phyloP scores from a whole-genome alignment of 371 early-diverging fungal genomes.

The Mortierella sp. region DNA sequence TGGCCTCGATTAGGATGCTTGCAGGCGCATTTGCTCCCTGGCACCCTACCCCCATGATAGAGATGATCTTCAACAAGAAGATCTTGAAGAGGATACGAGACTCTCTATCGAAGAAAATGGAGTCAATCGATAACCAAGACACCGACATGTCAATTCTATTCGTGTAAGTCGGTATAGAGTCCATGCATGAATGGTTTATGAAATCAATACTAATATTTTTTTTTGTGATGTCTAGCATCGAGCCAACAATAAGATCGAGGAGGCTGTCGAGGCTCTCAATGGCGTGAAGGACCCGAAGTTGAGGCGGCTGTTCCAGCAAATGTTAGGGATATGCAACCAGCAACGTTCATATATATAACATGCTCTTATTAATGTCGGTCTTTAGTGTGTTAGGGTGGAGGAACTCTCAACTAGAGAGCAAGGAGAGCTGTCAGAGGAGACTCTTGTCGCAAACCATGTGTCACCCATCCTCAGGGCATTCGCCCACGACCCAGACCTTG shows the following conservation, averaged over 20 bases:
- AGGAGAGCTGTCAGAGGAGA: slow-evolving; percentile 13
- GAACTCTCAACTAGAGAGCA: slow-evolving; percentile 13
- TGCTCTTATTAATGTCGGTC: neutral
- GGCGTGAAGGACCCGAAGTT: slow-evolving; percentile 13
- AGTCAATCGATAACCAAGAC: slow-evolving; percentile 20
- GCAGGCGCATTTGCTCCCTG: slow-evolving; percentile 24
- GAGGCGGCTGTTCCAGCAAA: slow-evolving; percentile 18
- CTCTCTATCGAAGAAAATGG: slow-evolving; percentile 17
- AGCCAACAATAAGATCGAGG: slow-evolving; percentile 4
- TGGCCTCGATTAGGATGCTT: slow-evolving; percentile 14
- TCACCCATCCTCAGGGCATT: slow-evolving; percentile 20
- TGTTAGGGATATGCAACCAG: slow-evolving; percentile 8
- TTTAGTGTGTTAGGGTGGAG: slow-evolving; percentile 14
- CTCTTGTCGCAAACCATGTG: slow-evolving; percentile 15
- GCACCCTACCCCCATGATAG: slow-evolving; percentile 18
- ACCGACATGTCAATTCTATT: slow-evolving; percentile 4
- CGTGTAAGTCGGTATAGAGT: slow-evolving; percentile 10
- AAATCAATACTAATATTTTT: slow-evolving; percentile 8
- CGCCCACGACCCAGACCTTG: slow-evolving; percentile 15
- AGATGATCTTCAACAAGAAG: slow-evolving; percentile 10
- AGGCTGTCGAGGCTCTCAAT: slow-evolving; percentile 12
- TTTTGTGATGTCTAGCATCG: slow-evolving; percentile 9
- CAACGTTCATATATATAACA: neutral
- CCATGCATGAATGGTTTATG: neutral
- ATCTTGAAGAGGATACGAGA: slow-evolving; percentile 15